Evolutionary conservation across 768 basidiomycete species (phyloP).

Genomic region (Lactifluus rugatus): DNA sequence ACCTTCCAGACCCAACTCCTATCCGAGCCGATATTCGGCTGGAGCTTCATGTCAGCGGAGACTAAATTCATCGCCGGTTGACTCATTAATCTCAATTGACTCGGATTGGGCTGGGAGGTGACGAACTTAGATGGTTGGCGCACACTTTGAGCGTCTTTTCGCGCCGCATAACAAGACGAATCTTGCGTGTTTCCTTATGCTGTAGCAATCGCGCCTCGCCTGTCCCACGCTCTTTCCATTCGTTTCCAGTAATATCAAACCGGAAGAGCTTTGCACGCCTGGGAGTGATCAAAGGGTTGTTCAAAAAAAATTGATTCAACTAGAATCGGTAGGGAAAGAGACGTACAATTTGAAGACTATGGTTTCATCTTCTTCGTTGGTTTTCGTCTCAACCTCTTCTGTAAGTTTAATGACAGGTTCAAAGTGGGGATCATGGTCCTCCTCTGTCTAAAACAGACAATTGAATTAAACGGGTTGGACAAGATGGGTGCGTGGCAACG

Average conservation of each 20-base stretch:
- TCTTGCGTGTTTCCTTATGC: slow-evolving; percentile 84
- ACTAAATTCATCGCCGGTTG: slow-evolving; percentile 39
- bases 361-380: slow-evolving; percentile 89
- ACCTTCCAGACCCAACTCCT: slow-evolving; percentile 99
- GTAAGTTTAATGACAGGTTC: slow-evolving; percentile 96
- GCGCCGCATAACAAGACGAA: slow-evolving; percentile 96
- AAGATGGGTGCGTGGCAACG: neutral
- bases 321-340: slow-evolving; percentile 19
- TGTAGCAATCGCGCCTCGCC: slow-evolving; percentile 89
- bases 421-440: slow-evolving; percentile 84
- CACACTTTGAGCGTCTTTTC: slow-evolving; percentile 99
- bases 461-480: neutral
- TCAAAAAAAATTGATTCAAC: slow-evolving; percentile 7
- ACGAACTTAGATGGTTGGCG: slow-evolving; percentile 89
- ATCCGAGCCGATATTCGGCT: slow-evolving; percentile 97
- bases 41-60: slow-evolving; percentile 81
- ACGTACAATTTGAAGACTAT: slow-evolving; percentile 92
- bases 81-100: neutral
- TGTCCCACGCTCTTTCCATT: slow-evolving; percentile 99
- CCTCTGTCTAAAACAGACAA: slow-evolving; percentile 35
- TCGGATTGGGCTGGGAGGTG: neutral
- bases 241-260: slow-evolving; percentile 63
- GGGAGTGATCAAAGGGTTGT: slow-evolving; percentile 4
- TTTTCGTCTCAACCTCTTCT: slow-evolving; percentile 91
- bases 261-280: slow-evolving; percentile 99